A percentile compares a stretch with the other conserved stretches of the same genome.
Conservation (phyloP, 2,329 filamentous ascomycete species). For the Thielaviopsis euricoi region DNA sequence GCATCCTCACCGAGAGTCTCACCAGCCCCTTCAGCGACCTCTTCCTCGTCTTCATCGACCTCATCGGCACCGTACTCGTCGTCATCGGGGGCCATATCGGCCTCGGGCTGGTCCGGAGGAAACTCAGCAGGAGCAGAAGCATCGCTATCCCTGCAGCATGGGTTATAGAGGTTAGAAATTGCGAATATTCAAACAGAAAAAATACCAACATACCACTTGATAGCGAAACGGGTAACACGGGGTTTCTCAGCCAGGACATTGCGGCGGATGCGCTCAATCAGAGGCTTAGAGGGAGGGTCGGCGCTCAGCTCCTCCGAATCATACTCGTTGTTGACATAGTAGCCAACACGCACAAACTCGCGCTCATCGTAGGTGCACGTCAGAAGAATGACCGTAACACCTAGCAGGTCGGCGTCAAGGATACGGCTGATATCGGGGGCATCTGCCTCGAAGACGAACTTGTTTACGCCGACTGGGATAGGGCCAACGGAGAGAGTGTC, state of each 20-base stretch:
- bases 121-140: constrained; percentile 90
- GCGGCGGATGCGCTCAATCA: constrained; percentile 80
- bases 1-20: constrained; percentile 31
- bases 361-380: constrained; percentile 92
- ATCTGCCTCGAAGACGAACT: constrained; percentile 94
- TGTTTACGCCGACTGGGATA: constrained; percentile 96
- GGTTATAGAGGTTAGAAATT: neutral
- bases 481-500: constrained; percentile 92
- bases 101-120: constrained; percentile 93
- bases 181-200: neutral
- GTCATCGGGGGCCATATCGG: constrained; percentile 71
- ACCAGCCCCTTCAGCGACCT: constrained; percentile 35
- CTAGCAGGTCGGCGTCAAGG: constrained; percentile 85
- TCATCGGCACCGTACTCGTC: constrained; percentile 86
- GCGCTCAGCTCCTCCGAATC: constrained; percentile 76
- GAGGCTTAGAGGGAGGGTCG: constrained; percentile 80
- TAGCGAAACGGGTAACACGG: constrained; percentile 89
- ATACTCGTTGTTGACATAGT: constrained; percentile 99
- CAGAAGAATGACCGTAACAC: constrained; percentile 90
- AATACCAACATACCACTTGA: constrained; percentile 65
- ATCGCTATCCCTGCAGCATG: constrained; percentile 67
- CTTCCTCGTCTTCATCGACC: constrained; percentile 52
- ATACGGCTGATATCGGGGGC: constrained; percentile 81
- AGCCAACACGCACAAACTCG: constrained; percentile 94
- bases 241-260: constrained; percentile 96